phyloP scores from a whole-genome alignment of 495 filamentous ascomycete species.

The Rhizodiscina lignyota region DNA sequence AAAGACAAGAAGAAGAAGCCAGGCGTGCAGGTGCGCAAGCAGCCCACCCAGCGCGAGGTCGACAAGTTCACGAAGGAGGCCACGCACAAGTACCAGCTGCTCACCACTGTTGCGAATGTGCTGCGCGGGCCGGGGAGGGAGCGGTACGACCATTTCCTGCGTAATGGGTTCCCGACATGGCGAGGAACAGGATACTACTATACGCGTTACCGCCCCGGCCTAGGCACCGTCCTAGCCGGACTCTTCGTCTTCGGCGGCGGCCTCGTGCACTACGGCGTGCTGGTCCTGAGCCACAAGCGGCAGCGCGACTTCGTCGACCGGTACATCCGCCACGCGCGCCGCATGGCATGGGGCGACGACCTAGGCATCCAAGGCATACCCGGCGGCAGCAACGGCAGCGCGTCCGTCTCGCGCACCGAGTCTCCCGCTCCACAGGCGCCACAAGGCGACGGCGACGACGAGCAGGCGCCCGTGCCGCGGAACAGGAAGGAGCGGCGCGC shows the following conservation, averaged over 20 bases:
- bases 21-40: conserved; percentile 50
- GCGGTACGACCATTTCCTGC: conserved; percentile 90
- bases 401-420: conserved; percentile 13
- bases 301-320: conserved; percentile 79
- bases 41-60: conserved; percentile 56
- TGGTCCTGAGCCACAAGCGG: conserved; percentile 72
- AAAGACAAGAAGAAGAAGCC: conserved; percentile 30
- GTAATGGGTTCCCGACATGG: conserved; percentile 90
- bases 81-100: conserved; percentile 59
- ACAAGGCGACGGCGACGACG: conserved; percentile 20
- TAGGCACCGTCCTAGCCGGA: conserved; percentile 67
- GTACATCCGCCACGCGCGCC: conserved; percentile 79
- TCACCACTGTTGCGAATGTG: conserved; percentile 70
- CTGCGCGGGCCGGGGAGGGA: conserved; percentile 63
- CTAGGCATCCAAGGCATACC: conserved; percentile 47
- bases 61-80: conserved; percentile 58
- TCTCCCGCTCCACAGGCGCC: conserved; percentile 15
- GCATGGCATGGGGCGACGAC: conserved; percentile 78
- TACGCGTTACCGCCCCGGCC: conserved; percentile 73
- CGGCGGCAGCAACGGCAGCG: conserved; percentile 33
- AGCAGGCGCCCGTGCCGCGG: conserved; percentile 32
- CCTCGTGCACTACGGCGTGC: conserved; percentile 63
- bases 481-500: conserved; percentile 78
- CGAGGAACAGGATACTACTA: conserved; percentile 98
- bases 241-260: conserved; percentile 78